These are phyloP conservation scores for Aspergillus ibericus DNA, from an alignment of 2,329 filamentous ascomycete species.

Conservation along the genomic window DNA sequence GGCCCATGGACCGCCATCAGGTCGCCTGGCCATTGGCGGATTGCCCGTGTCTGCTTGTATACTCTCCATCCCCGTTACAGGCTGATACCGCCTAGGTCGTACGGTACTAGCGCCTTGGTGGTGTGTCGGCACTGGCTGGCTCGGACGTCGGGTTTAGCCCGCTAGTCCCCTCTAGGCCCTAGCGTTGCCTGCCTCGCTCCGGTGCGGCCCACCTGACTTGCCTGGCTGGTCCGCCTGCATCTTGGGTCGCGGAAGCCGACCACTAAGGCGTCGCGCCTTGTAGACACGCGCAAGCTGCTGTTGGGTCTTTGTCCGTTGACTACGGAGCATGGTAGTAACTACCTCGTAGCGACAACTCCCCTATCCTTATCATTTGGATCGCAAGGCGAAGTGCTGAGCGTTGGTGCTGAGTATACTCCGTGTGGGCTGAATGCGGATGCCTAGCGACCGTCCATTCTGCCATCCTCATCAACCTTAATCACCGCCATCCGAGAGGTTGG, in stretches of 20 bases:
- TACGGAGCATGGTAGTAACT: too few species aligned
- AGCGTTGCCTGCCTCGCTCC: not conserved
- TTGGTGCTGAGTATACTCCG: too few species aligned
- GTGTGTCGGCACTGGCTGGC: not conserved
- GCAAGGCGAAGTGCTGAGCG: not conserved
- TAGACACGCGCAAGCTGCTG: not conserved
- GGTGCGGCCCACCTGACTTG: conserved; percentile 5
- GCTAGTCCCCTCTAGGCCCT: not conserved
- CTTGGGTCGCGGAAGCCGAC: not conserved
- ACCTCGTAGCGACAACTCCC: too few species aligned
- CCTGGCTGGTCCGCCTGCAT: conserved; percentile 14
- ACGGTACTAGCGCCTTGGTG: not conserved
- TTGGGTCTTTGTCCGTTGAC: too few species aligned
- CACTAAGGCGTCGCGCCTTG: not conserved
- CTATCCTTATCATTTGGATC: too few species aligned
- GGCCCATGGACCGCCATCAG: too few species aligned
- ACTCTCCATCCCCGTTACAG: too few species aligned
- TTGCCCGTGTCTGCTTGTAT: not conserved
- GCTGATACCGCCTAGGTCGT: not conserved
- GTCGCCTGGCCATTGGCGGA: not conserved
- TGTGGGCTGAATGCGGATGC: not conserved
- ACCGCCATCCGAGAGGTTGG: not conserved
- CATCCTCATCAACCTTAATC: not conserved
- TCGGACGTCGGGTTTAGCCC: not conserved
- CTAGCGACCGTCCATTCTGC: not conserved